Evolutionary conservation across 805 yeast genomes (phyloP).

Genomic region (Naumovozyma baii): DNA sequence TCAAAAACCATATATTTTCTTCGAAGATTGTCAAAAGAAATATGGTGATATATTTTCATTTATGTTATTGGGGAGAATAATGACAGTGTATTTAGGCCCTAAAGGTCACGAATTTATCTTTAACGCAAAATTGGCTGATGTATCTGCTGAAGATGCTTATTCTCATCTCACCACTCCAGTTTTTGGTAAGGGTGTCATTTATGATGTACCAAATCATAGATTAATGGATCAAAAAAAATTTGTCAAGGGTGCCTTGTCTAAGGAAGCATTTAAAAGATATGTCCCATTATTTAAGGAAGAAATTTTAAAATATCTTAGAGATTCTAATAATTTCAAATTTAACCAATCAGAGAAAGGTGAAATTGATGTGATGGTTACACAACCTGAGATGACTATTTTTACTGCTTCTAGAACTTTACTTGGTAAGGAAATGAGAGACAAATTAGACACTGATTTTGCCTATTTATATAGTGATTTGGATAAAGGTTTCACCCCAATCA

Average conservation of each 20-base stretch:
- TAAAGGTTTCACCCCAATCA: conserved; percentile 92
- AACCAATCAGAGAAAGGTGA: conserved; percentile 36
- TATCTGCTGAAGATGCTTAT: conserved; percentile 94
- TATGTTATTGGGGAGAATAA: conserved; percentile 75
- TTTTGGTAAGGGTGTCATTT: conserved; percentile 93
- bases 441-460: conserved; percentile 77
- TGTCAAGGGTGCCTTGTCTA: conserved; percentile 80
- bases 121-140: conserved; percentile 81
- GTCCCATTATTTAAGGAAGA: conserved; percentile 86
- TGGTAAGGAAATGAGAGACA: conserved; percentile 84
- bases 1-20: conserved; percentile 87
- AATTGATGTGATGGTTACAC: conserved; percentile 65
- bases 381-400: conserved; percentile 92
- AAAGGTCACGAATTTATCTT: conserved; percentile 95
- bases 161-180: conserved; percentile 97
- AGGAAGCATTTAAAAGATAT: conserved; percentile 70
- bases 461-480: conserved; percentile 81
- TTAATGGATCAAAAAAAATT: conserved; percentile 98
- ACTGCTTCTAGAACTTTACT: conserved; percentile 88
- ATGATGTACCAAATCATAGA: conserved; percentile 88
- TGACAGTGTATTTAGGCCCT: conserved; percentile 96
- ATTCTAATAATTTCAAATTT: conserved; percentile 40
- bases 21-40: conserved; percentile 63
- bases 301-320: conserved; percentile 52
- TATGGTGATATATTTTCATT: conserved; percentile 93